phyloP scores from a whole-genome alignment of 78 protist species.

The Pigoraptor vietnamica region DNA sequence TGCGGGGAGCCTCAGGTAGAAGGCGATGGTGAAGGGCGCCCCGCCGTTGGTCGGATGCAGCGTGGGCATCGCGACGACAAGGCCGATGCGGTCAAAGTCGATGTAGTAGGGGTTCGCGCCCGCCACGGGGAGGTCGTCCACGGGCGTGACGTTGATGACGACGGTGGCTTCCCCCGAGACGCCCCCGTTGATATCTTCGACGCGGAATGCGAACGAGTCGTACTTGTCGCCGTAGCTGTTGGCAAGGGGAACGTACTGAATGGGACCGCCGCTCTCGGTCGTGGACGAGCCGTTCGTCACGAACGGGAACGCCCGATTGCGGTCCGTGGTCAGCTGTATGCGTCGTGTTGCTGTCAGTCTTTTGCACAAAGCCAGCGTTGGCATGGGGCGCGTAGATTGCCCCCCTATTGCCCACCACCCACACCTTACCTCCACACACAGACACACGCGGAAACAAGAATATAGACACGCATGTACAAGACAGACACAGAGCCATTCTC shows the following conservation, averaged over 20 bases:
- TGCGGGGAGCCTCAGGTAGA: neutral
- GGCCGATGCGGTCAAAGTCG: neutral
- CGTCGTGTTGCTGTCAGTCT: no score
- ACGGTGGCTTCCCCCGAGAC: neutral
- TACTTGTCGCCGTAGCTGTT: neutral
- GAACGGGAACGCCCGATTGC: neutral
- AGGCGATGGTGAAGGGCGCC: neutral
- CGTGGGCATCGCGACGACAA: neutral
- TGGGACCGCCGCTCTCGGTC: neutral
- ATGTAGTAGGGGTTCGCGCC: neutral
- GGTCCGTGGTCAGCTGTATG: neutral
- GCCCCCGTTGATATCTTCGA: neutral
- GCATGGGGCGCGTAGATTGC: neutral
- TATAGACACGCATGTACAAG: neutral
- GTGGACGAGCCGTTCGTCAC: neutral
- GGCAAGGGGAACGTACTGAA: neutral
- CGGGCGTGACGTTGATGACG: neutral
- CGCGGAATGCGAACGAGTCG: neutral
- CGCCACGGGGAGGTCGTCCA: neutral
- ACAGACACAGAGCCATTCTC: neutral
- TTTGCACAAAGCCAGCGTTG: neutral
- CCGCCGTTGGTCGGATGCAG: neutral
- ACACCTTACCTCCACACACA: neutral
- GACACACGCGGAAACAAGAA: neutral
- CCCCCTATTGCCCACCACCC: neutral